Evolutionary conservation across 1,139 yeast species (phyloP), one percentile per base, ranked within the genome.

Genomic region (Lodderomyces pseudojiufengensis): DNA sequence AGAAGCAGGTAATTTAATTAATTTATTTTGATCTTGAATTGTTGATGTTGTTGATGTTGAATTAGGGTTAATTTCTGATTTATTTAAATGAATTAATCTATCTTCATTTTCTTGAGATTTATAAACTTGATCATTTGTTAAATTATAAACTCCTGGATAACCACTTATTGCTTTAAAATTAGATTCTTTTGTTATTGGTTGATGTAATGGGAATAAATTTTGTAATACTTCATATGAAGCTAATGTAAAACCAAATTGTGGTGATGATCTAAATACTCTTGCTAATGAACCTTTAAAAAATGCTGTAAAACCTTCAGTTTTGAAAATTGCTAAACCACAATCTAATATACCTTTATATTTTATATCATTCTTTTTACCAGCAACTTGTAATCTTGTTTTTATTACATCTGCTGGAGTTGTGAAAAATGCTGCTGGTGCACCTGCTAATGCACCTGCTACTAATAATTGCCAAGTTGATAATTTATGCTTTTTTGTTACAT

Each of bases 251-350:
- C 97, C 98, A 59, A 92, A 92, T 63, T 92, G 98, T 13, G 98
- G 98, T 3, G 97, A 88, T 5, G 97, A 90, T 63, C 97, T 78
- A 53, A 90, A 70, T 32, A 92, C 90, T 61, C 98, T 78, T 5
- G 98, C 97, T 45, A 92, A 77, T 29, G 97, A 95, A 51, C 98
- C 98, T 69, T 90, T 92, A 72, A 90, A 92, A 59, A 92, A 85
- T 10, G 97, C 95, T 43, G 71, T 61, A 10, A 67, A 41, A 7
- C 82, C 81, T 65, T 92, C 98, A 57, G 87, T 95, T 50, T 65
- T 76, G 49, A 80, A 59, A 39, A 92, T 88, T 8, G 85, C 77
- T 29, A 63, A 61, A 33, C 84, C 84, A 21, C 96, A 94, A 59
- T 88, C 90, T 26, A 69, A 53, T 41, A 92, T 80, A 41, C 95